phyloP scores from a whole-genome alignment of 805 yeast genomes.

The Suhomyces faveliae region DNA sequence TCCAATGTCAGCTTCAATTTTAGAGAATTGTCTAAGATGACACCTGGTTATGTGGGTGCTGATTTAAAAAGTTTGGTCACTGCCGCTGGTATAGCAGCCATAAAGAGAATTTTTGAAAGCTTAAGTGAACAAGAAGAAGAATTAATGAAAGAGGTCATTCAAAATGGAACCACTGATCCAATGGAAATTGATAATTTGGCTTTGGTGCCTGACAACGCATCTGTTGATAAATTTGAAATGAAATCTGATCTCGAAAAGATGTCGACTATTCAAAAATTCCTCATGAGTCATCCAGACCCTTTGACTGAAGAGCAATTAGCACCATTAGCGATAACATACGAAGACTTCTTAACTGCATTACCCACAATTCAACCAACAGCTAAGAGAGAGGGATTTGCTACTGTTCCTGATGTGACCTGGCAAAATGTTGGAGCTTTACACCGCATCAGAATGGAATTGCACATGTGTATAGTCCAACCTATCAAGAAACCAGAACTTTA shows the following conservation, averaged over 20 bases:
- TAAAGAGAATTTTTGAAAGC: conserved; percentile 80
- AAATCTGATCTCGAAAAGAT: conserved; percentile 36
- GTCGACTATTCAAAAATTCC: conserved; percentile 71
- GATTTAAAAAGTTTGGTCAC: conserved; percentile 91
- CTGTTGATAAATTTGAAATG: conserved; percentile 28
- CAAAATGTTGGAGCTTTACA: conserved; percentile 87
- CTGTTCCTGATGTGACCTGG: conserved; percentile 98
- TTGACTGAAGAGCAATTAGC: conserved; percentile 71
- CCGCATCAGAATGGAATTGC: conserved; percentile 80
- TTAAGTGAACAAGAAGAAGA: conserved; percentile 44
- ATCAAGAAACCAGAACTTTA: conserved; percentile 89
- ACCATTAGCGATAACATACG: conserved; percentile 70
- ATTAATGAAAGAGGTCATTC: conserved; percentile 7
- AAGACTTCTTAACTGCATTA: conserved; percentile 79
- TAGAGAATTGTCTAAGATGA: conserved; percentile 74
- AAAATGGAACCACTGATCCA: conserved; percentile 14
- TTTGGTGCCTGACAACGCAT: conserved; percentile 5
- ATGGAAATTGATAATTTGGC: conserved; percentile 34
- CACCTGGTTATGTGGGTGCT: conserved; percentile 98
- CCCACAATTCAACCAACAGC: conserved; percentile 97
- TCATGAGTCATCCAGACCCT: conserved; percentile 74
- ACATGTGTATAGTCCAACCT: conserved; percentile 97
- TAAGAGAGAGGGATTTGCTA: conserved; percentile 97
- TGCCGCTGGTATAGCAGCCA: conserved; percentile 93
- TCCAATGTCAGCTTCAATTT: conserved; percentile 64